Base-by-base conservation (phyloP, 1,284 basidiomycete species). In the Anthracocystis setariae region DNA sequence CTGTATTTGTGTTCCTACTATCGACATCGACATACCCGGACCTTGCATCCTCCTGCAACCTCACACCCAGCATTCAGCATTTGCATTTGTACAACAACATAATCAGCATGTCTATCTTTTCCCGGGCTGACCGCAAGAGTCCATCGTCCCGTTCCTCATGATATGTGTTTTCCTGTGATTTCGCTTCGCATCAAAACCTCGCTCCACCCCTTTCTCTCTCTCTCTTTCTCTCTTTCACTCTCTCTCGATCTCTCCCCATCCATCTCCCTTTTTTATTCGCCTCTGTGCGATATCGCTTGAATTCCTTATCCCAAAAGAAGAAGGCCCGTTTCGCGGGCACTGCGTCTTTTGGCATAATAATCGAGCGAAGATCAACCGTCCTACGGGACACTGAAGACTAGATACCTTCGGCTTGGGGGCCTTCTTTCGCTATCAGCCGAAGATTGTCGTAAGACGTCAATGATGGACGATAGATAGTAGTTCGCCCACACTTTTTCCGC, bases 381-480 rank as follows among this genome's bases (percentile, higher is more conserved):
- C 64, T 55, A 27, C 13, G 44, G 58, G 64, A 57, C 63, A 63
- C 54, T 51, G 51, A 51, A 66, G 64, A 57, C 39, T 73, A 73
- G 65, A 66, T 64, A 73, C 68, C 68, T 71, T 54, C 48, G 68
- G 62, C 46, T 47, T 48, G 68, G 64, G 46, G 70, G 70, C 70
- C 48, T 64, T 55, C 65, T 73, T 73, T 73, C 70, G 70, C 70
- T 73, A 73, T 73, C 70, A 73, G 65, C 70, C 61, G 53, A 56
- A 67, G 69, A 68, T 50, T 46, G 40, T 38, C 39, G 39, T 18
- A 20, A n/a, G n/a, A 55, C 45, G 48, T 73, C 70, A 56, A 68
- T 73, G 70, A 64, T 64, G 70, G 70, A 64, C 61, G 70, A 68
- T 73, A 73, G 70, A 68, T 73, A 73, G 70, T 73, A 73, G 70